phyloP scores from a whole-genome alignment of 768 basidiomycete genomes.

The Mycena kentingensis region DNA sequence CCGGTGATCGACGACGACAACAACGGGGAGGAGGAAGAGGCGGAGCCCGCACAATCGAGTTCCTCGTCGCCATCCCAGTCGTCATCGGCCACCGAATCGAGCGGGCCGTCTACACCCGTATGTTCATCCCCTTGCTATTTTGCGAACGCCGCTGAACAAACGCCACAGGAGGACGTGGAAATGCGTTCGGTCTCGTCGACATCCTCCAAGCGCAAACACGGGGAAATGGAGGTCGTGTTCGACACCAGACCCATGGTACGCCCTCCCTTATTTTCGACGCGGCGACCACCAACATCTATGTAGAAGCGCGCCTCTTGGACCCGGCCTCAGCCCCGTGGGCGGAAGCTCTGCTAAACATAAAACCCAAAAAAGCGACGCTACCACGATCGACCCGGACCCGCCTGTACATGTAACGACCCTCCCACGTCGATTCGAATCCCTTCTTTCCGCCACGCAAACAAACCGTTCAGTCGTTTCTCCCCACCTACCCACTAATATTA shows the following conservation, averaged over 20 bases:
- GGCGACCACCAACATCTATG: no score
- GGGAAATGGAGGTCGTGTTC: no score
- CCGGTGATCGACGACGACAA: neutral
- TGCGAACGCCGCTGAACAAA: no score
- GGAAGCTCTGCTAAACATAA: neutral
- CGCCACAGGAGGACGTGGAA: neutral
- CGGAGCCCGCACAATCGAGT: no score
- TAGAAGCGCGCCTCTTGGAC: no score
- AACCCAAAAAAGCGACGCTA: conserved; percentile 3
- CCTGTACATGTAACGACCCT: neutral
- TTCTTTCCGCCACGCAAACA: neutral
- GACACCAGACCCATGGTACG: no score
- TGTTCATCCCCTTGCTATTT: no score
- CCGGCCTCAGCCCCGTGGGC: neutral
- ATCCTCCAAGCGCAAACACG: conserved; percentile 16
- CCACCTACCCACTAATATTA: no score
- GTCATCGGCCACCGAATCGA: neutral
- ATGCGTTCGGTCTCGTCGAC: neutral
- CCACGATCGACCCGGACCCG: neutral
- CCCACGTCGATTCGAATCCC: conserved; percentile 18
- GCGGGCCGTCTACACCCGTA: neutral
- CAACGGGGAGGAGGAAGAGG: neutral
- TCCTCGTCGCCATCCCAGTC: no score
- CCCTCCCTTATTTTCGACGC: neutral
- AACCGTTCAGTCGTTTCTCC: no score